phyloP scores from a whole-genome alignment of 345 rosid genomes.

The Gossypium bickii region DNA sequence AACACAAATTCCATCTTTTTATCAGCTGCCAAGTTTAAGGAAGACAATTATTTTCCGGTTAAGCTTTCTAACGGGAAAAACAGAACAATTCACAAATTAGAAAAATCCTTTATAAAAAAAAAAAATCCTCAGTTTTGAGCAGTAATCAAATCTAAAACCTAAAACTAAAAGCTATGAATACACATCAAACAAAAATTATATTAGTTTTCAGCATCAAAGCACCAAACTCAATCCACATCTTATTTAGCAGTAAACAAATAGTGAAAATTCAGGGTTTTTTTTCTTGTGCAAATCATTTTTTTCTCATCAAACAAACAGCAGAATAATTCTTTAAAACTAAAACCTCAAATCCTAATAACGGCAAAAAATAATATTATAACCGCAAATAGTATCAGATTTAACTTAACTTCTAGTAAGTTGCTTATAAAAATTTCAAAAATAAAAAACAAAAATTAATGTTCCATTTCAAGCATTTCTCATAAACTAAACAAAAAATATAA shows the following conservation, averaged over 20 bases:
- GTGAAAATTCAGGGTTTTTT: not conserved
- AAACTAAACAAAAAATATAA: conserved; percentile 18
- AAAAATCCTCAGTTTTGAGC: not conserved
- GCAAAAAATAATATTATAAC: not conserved
- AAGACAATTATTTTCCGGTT: conserved; percentile 26
- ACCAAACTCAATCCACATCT: not conserved
- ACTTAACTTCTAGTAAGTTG: not conserved
- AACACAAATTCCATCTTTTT: conserved; percentile 32
- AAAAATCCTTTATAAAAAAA: not conserved
- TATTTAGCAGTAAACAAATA: not conserved
- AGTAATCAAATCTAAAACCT: not conserved
- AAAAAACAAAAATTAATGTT: not conserved
- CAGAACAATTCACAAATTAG: not conserved
- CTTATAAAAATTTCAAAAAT: not conserved
- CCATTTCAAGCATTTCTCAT: conserved; percentile 18
- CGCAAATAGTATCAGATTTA: not conserved
- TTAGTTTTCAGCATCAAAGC: not conserved
- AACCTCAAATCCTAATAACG: not conserved
- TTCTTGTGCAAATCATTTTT: not conserved
- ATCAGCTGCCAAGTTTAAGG: conserved; percentile 37
- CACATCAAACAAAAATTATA: not conserved
- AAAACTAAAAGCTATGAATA: conserved; percentile 1
- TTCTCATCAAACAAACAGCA: conserved; percentile 8
- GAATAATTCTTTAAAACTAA: not conserved
- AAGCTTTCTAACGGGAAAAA: conserved; percentile 15